phyloP scores from a whole-genome alignment of 305 asterid genomes.

The Fraxinus dipetala region DNA sequence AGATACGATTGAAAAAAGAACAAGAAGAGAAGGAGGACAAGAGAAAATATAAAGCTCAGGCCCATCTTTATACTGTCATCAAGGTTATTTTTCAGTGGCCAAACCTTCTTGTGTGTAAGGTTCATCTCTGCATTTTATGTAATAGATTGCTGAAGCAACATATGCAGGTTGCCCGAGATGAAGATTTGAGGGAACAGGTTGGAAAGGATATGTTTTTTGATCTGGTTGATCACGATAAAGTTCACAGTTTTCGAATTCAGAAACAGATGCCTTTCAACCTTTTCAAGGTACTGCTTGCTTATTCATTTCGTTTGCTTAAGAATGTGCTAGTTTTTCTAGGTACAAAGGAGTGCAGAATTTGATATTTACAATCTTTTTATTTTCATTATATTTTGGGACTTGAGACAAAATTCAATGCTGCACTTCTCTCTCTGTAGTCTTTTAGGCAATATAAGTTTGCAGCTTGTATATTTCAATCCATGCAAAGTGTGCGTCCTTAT shows the following conservation, averaged over 20 bases:
- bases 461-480: background rate
- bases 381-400: background rate
- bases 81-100: slow-evolving; percentile 49
- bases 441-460: background rate
- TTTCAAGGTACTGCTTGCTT: slow-evolving; percentile 45
- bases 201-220: slow-evolving; percentile 91
- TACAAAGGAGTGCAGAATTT: background rate
- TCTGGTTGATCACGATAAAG: slow-evolving; percentile 96
- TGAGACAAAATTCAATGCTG: background rate
- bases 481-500: background rate
- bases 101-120: background rate
- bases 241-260: slow-evolving; percentile 82
- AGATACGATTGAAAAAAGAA: slow-evolving; percentile 49
- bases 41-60: slow-evolving; percentile 86
- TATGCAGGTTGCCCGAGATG: slow-evolving; percentile 91
- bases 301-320: background rate
- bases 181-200: slow-evolving; percentile 79
- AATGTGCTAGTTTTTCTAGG: background rate
- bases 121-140: slow-evolving; percentile 22
- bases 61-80: slow-evolving; percentile 89
- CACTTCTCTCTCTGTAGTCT: background rate
- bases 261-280: slow-evolving; percentile 71
- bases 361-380: background rate
- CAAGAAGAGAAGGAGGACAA: slow-evolving; percentile 87
- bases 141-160: slow-evolving; percentile 23